Percentiles rank a stretch among this genome's conserved stretches.
phyloP scores from a whole-genome alignment of 306 rosid species.

The Vicia sativa region DNA sequence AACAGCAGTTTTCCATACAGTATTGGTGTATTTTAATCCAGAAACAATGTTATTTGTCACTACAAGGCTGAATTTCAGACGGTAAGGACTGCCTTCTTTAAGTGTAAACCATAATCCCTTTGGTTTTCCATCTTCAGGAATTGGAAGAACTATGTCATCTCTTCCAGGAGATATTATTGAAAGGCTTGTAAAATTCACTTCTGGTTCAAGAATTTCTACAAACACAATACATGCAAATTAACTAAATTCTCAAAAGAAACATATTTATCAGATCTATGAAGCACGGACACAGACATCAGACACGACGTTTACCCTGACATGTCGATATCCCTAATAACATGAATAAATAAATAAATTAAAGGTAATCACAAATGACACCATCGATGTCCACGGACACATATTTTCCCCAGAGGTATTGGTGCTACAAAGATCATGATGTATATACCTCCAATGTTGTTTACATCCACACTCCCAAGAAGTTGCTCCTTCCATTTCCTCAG shows the following conservation, averaged over 20 bases:
- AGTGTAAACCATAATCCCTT: conserved; percentile 92
- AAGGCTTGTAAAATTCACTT: conserved; percentile 76
- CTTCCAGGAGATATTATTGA: conserved; percentile 69
- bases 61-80: conserved; percentile 66
- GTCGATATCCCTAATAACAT: no score
- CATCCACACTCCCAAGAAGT: conserved; percentile 30
- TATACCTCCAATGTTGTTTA: conserved; percentile 30
- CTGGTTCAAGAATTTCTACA: conserved; percentile 79
- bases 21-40: conserved; percentile 86
- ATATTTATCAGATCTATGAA: background rate
- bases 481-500: conserved; percentile 21
- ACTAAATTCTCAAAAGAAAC: background rate
- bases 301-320: no score
- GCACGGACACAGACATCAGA: no score
- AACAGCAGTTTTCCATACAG: conserved; percentile 86
- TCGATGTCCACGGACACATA: no score
- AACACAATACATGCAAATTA: background rate
- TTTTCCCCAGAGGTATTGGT: no score
- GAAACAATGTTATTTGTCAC: conserved; percentile 88
- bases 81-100: conserved; percentile 87
- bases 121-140: conserved; percentile 78
- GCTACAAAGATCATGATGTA: background rate
- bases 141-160: conserved; percentile 69
- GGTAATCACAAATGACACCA: no score
- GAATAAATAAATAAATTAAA: no score